These are phyloP conservation scores for Kentomonas sorsogonicus DNA, from an alignment of 208 protist genomes.

Conservation along the genomic window DNA sequence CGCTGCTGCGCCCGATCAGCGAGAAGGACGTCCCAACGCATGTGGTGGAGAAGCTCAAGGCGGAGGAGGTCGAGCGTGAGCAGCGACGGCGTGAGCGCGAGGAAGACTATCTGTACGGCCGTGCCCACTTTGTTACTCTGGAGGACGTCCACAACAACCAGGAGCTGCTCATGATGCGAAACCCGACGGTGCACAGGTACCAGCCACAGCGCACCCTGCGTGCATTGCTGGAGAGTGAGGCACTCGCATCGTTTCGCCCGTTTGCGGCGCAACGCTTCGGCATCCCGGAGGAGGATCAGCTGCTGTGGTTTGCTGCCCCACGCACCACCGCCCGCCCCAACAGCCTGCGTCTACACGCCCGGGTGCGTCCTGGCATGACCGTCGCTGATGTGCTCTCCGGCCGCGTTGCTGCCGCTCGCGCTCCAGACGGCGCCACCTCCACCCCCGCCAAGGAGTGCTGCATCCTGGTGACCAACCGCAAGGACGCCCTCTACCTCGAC, in stretches of 20 bases:
- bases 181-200: constrained; percentile 45
- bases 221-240: constrained; percentile 47
- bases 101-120: constrained; percentile 79
- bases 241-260: constrained; percentile 42
- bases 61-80: constrained; percentile 27
- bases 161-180: constrained; percentile 44
- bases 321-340: constrained; percentile 8
- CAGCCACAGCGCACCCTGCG: constrained; percentile 51
- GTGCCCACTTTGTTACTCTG: constrained; percentile 62
- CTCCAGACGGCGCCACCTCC: too few species aligned
- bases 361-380: constrained; percentile 45
- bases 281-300: constrained; percentile 27
- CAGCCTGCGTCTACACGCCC: constrained; percentile 33
- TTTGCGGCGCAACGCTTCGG: constrained; percentile 47
- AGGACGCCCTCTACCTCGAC: constrained; percentile 33
- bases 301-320: constrained; percentile 57
- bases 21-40: constrained; percentile 63
- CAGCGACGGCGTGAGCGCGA: constrained; percentile 40
- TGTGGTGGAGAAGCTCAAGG: constrained; percentile 50
- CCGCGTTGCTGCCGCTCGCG: too few species aligned
- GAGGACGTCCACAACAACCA: constrained; percentile 55
- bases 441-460: constrained; percentile 75
- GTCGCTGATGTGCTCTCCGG: constrained; percentile 51
- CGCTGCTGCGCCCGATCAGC: constrained; percentile 57
- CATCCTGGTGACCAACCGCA: constrained; percentile 51